Evolutionary conservation across 2,329 filamentous ascomycete species (phyloP), one percentile per base, ranked within the genome.

Genomic region (Fusarium nanum): DNA sequence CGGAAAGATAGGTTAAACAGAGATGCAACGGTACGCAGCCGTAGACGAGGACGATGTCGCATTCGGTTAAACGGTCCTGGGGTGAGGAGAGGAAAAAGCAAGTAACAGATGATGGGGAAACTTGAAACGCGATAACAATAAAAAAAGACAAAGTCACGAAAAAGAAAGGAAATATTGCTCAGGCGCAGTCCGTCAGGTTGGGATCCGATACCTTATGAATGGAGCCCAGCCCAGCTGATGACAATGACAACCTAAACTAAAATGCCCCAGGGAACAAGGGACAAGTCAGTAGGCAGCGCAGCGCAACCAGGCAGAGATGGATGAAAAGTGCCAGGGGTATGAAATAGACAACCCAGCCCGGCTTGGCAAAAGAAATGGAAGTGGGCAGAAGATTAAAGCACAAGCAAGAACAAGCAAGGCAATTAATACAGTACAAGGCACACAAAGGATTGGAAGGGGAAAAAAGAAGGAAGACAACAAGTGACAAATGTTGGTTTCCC

Each of bases 171-270:
- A 34, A 48, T 45, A 40, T 49, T 49, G 46, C 47, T 52, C 52
- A 47, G 49, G 50, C 49, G 40, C 52, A 20, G 57, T 44, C 49
- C 56, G 61, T 70, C 45, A 60, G 67, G 56, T 63, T 63, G 61
- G 61, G 63, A 66, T 66, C 41, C 60, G 40, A 64, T 64, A 59
- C 52, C 60, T 64, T 64, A 64, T 64, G 30, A 40, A 66, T 66
- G 63, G 63, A 66, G 63, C 63, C 61, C 63, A 66, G 63, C 63
- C 60, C 63, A 71, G 68, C 52, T 71, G 68, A 68, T 71, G 67
- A 68, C 64, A 70, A 68, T 56, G 56, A 50, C 58, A 61, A 56
- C 54, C 61, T 46, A 64, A 50, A 50, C 60, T 50, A 61, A 45
- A 44, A 62, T 62, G 53, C 42, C 40, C 53, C 63, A 52, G 44